Evolutionary conservation across 495 filamentous ascomycete genomes (phyloP).

Genomic region (Geopyxis carbonaria): DNA sequence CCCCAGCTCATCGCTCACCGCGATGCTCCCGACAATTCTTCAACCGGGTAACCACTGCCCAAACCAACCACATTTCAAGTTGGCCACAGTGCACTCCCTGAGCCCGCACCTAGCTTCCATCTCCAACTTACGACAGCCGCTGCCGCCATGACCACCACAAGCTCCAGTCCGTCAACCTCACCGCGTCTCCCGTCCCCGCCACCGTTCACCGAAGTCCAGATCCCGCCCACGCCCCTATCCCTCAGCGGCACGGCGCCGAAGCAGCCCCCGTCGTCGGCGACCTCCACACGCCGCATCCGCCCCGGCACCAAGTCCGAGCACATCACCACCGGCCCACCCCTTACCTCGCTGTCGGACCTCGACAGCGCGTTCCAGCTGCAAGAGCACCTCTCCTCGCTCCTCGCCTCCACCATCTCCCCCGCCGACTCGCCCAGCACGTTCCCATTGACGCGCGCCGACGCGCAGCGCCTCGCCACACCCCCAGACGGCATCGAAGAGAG

Average conservation of each 20-base stretch:
- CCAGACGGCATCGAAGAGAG: conserved; percentile 65
- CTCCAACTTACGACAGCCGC: too few species aligned
- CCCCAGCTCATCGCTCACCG: too few species aligned
- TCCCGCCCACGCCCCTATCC: conserved; percentile 46
- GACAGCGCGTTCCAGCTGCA: conserved; percentile 97
- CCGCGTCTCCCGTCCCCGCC: conserved; percentile 25
- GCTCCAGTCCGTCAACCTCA: conserved; percentile 6
- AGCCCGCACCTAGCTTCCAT: too few species aligned
- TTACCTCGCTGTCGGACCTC: conserved; percentile 63
- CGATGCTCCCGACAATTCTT: too few species aligned
- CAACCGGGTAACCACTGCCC: too few species aligned
- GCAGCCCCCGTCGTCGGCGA: conserved; percentile 4
- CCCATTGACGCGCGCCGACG: conserved; percentile 57
- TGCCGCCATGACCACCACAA: not conserved
- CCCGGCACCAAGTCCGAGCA: conserved; percentile 79
- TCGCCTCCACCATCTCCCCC: conserved; percentile 54
- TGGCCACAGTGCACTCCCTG: too few species aligned
- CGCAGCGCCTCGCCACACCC: conserved; percentile 53
- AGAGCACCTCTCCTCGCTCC: conserved; percentile 86
- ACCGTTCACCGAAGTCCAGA: conserved; percentile 24
- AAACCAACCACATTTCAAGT: too few species aligned
- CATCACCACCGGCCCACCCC: conserved; percentile 79
- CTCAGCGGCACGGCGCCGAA: conserved; percentile 33
- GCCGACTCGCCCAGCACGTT: conserved; percentile 29
- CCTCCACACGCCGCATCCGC: conserved; percentile 61